phyloP scores from a whole-genome alignment of 2,329 filamentous ascomycete species.

The Leptographium procerum region DNA sequence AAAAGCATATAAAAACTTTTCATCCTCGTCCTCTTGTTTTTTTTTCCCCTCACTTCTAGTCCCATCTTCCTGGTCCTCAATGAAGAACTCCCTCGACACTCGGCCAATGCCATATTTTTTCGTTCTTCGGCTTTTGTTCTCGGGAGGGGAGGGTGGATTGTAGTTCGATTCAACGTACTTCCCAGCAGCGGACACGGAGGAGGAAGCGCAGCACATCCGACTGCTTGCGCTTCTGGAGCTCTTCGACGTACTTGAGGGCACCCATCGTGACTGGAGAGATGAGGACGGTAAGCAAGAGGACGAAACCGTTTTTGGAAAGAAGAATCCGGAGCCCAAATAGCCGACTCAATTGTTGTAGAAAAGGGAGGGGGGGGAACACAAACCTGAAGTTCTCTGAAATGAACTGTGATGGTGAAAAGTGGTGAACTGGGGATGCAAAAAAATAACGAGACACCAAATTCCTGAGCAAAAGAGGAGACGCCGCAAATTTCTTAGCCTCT shows the following conservation, averaged over 20 bases:
- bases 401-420: not conserved
- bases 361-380: not conserved
- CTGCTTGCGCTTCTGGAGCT: conserved; percentile 99
- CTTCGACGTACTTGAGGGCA: conserved; percentile 99
- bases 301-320: not conserved
- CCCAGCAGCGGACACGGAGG: conserved; percentile 99
- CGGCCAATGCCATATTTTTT: not conserved
- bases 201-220: conserved; percentile 99
- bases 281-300: not conserved
- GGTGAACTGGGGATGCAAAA: not conserved
- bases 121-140: not conserved
- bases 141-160: too few relatives aligned
- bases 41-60: not conserved
- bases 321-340: not conserved
- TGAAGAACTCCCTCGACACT: not conserved
- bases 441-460: not conserved
- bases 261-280: conserved; percentile 64
- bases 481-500: not conserved
- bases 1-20: not conserved
- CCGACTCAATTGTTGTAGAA: not conserved
- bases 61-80: not conserved
- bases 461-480: not conserved
- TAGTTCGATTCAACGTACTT: conserved; percentile 57
- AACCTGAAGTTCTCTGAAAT: conserved; percentile 4
- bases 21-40: too few relatives aligned